Evolutionary conservation across 495 filamentous ascomycete species (phyloP).

Genomic region (Trichoderma reesei): DNA sequence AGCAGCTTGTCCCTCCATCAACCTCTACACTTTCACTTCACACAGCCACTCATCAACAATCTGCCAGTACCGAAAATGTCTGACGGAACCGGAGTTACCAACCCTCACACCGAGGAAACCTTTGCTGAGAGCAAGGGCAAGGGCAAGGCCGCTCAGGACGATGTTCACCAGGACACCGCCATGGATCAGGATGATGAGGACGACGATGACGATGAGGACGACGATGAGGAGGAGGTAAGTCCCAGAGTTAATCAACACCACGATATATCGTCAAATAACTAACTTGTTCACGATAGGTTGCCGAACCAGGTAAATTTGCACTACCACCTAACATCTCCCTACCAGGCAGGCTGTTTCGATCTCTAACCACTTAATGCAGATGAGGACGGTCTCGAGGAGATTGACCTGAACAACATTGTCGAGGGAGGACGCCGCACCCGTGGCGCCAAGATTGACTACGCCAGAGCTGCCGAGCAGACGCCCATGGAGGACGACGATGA

Average conservation of each 20-base stretch:
- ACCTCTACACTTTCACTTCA: neutral
- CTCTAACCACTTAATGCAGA: slow-evolving; percentile 24
- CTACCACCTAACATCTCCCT: slow-evolving; percentile 32
- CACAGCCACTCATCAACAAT: slow-evolving; percentile 13
- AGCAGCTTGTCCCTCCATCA: neutral
- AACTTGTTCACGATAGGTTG: slow-evolving; percentile 19
- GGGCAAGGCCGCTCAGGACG: slow-evolving; percentile 43
- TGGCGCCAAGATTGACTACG: slow-evolving; percentile 71
- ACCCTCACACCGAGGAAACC: slow-evolving; percentile 17
- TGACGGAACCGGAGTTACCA: slow-evolving; percentile 23
- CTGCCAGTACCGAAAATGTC: slow-evolving; percentile 29
- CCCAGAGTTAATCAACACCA: neutral
- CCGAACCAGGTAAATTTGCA: slow-evolving; percentile 32
- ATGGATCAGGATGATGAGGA: slow-evolving; percentile 63
- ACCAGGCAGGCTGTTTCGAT: neutral
- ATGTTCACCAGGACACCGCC: slow-evolving; percentile 45
- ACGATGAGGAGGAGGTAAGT: slow-evolving; percentile 50
- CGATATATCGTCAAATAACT: slow-evolving; percentile 15
- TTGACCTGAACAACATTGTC: slow-evolving; percentile 82
- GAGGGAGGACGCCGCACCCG: slow-evolving; percentile 70
- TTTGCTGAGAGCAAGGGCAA: slow-evolving; percentile 42
- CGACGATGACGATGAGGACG: slow-evolving; percentile 50
- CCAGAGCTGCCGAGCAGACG: slow-evolving; percentile 61
- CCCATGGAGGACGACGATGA: slow-evolving; percentile 66
- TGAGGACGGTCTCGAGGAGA: slow-evolving; percentile 79